Evolutionary conservation across 1,139 yeast genomes (phyloP).

Genomic region (Taphrina wiesneri): DNA sequence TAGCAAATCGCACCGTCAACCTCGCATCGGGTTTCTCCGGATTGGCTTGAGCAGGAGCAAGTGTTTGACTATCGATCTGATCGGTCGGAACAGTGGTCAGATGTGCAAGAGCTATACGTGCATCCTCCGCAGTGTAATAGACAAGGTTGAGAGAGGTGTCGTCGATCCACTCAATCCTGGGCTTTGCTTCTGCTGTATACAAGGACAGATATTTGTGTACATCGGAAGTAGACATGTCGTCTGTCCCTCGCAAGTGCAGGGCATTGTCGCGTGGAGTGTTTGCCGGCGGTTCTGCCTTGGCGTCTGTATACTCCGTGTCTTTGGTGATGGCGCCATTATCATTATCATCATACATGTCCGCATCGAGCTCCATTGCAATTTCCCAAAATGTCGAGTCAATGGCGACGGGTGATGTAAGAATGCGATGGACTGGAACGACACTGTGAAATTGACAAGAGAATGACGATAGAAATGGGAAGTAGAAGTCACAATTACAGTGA

Average conservation of each 20-base stretch:
- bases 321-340: not conserved
- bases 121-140: slow-evolving; percentile 22
- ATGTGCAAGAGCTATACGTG: slow-evolving; percentile 21
- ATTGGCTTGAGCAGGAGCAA: slow-evolving; percentile 20
- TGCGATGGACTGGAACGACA: too few relatives aligned
- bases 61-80: slow-evolving; percentile 8
- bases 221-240: slow-evolving; percentile 34
- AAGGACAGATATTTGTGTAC: slow-evolving; percentile 19
- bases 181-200: slow-evolving; percentile 6
- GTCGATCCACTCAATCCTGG: slow-evolving; percentile 35
- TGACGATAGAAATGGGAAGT: not conserved
- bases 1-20: slow-evolving; percentile 25
- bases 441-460: too few relatives aligned
- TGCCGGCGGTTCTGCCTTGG: not conserved
- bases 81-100: slow-evolving; percentile 14
- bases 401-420: not conserved
- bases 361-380: slow-evolving; percentile 27
- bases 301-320: not conserved
- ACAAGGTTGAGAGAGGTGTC: slow-evolving; percentile 29
- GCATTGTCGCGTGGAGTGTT: slow-evolving; percentile 26
- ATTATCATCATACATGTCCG: slow-evolving; percentile 31
- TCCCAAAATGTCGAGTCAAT: slow-evolving; percentile 22
- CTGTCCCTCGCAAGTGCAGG: slow-evolving; percentile 30
- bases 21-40: slow-evolving; percentile 24
- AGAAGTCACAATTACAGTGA: not conserved